These are phyloP conservation scores for Bathelium albidoporum DNA, from an alignment of 495 filamentous ascomycete genomes.

Conservation along the genomic window DNA sequence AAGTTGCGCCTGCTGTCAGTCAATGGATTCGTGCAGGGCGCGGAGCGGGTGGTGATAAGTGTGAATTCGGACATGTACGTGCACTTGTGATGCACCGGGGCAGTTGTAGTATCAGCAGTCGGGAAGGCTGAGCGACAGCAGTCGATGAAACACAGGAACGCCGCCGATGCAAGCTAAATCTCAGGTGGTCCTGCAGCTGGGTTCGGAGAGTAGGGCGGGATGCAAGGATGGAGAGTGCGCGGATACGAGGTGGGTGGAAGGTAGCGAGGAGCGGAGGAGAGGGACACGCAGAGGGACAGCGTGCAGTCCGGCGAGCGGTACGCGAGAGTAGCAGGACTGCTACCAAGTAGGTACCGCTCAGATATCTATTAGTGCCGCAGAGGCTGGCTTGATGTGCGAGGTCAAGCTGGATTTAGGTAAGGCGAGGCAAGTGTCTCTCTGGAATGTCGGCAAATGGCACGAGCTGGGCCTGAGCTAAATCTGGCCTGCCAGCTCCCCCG, in stretches of 20 bases:
- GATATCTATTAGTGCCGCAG: not conserved
- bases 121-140: not conserved
- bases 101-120: not conserved
- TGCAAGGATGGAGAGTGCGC: not conserved
- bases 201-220: not conserved
- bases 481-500: not conserved
- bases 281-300: too few relatives aligned
- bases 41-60: not conserved
- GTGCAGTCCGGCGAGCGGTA: not conserved
- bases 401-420: not conserved
- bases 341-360: not conserved
- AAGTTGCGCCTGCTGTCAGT: not conserved
- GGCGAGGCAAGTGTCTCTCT: not conserved
- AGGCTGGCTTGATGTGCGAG: not conserved
- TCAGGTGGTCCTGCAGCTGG: not conserved
- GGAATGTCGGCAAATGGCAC: too few relatives aligned
- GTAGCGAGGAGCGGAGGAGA: not conserved
- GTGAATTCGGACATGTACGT: not conserved
- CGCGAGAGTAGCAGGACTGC: not conserved
- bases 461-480: not conserved
- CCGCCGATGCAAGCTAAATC: not conserved
- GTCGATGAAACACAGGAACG: not conserved
- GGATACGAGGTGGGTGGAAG: not conserved
- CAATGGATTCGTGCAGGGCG: not conserved
- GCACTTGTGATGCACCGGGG: not conserved